phyloP scores from a whole-genome alignment of 2,329 filamentous ascomycete genomes.

The Stagonosporopsis vannaccii region DNA sequence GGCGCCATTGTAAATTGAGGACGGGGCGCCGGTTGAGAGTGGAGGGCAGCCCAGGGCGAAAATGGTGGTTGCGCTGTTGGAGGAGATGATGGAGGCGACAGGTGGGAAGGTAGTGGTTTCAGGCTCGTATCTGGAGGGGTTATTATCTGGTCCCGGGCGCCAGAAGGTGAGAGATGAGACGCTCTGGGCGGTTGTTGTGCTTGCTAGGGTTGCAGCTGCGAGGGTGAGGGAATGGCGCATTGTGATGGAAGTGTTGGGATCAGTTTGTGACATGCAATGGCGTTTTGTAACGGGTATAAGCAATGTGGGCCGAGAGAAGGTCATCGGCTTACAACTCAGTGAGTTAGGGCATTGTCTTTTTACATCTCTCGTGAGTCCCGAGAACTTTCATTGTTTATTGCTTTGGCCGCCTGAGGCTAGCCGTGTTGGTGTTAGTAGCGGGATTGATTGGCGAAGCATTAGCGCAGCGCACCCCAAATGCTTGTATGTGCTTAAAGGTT shows the following conservation, averaged over 20 bases:
- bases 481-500: not conserved
- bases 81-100: slow-evolving; percentile 11
- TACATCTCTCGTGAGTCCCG: not conserved
- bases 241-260: not conserved
- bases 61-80: slow-evolving; percentile 8
- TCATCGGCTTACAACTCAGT: not conserved
- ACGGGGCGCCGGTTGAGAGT: not conserved
- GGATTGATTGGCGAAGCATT: not conserved
- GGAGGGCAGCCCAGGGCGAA: slow-evolving; percentile 12
- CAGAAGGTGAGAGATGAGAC: slow-evolving; percentile 7
- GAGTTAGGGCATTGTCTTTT: not conserved
- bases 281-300: not conserved
- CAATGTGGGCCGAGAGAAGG: not conserved
- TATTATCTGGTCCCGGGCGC: not conserved
- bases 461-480: not conserved
- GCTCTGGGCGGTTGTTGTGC: slow-evolving; percentile 2
- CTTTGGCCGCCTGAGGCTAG: slow-evolving; percentile 4
- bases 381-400: not conserved
- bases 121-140: not conserved
- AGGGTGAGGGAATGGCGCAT: not conserved
- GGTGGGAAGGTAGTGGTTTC: slow-evolving; percentile 1
- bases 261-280: too few species aligned
- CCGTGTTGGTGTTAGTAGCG: not conserved
- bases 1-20: not conserved
- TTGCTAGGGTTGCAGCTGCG: not conserved